A percentile compares a stretch with the other conserved stretches of the same genome.
phyloP scores from a whole-genome alignment of 176 grass and related monocot genomes.

The Alopecurus myosuroides region DNA sequence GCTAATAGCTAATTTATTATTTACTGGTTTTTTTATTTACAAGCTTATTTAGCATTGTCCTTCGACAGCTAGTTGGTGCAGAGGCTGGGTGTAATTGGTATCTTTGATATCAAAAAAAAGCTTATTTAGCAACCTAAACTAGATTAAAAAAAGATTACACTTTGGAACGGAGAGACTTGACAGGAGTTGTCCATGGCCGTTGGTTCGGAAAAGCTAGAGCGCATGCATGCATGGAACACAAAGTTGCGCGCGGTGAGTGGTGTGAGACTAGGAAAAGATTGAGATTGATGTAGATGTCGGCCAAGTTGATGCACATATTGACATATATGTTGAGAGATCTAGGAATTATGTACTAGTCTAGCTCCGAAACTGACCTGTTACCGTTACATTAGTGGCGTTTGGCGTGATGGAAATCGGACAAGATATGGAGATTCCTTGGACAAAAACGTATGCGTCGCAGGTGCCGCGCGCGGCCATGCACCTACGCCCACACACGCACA shows the following conservation, averaged over 20 bases:
- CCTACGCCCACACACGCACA: background rate
- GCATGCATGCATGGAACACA: background rate
- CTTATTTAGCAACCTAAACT: too few species aligned
- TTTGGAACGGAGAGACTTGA: too few species aligned
- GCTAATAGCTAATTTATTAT: background rate
- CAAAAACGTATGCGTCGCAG: conserved; percentile 1
- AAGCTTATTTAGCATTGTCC: too few species aligned
- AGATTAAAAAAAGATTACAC: too few species aligned
- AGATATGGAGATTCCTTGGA: conserved; percentile 11
- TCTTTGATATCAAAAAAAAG: too few species aligned
- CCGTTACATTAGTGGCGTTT: background rate
- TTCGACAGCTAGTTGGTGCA: too few species aligned
- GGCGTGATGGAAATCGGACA: background rate
- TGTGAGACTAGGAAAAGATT: background rate
- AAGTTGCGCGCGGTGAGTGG: background rate
- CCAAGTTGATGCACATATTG: background rate
- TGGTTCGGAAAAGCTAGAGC: background rate
- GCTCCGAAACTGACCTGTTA: background rate
- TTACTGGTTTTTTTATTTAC: background rate
- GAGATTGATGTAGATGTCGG: background rate
- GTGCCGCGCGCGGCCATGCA: background rate
- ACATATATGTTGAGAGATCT: background rate
- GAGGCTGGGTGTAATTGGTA: too few species aligned
- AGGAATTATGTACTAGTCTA: background rate
- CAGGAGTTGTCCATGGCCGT: background rate